These are phyloP conservation scores for Cucurbita maxima DNA, from an alignment of 306 rosid species.

Conservation along the genomic window DNA sequence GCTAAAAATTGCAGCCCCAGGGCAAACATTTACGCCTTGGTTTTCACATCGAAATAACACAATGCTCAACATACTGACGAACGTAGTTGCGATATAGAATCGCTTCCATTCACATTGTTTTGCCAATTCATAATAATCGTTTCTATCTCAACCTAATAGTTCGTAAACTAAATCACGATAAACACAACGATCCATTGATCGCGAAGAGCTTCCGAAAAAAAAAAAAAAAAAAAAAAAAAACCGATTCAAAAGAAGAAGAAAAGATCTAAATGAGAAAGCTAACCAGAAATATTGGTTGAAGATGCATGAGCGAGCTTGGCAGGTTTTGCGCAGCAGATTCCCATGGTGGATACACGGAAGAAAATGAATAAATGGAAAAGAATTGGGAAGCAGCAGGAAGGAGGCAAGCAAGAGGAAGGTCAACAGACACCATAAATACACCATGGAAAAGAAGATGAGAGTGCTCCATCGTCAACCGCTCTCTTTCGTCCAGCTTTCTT, in stretches of 20 bases:
- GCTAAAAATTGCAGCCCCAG: not conserved
- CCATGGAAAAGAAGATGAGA: not conserved
- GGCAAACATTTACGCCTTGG: not conserved
- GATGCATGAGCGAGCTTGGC: constrained; percentile 57
- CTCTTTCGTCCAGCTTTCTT: not conserved
- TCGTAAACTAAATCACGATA: not conserved
- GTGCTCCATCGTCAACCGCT: not conserved
- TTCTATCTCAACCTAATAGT: not conserved
- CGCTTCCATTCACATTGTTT: not conserved
- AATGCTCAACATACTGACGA: not conserved
- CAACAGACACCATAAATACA: not conserved
- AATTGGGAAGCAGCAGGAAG: not conserved
- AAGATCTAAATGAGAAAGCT: not conserved
- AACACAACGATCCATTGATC: not conserved
- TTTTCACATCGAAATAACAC: not conserved
- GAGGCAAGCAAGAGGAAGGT: not conserved
- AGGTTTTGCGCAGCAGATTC: constrained; percentile 40
- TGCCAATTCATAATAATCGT: not conserved
- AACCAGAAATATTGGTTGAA: constrained; percentile 37
- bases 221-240: not conserved
- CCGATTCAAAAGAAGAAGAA: not conserved
- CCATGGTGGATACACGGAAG: constrained; percentile 24
- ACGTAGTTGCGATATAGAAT: not conserved
- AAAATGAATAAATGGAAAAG: not conserved
- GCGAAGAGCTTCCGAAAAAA: not conserved